These are phyloP conservation scores for Agrocybe praecox DNA, from an alignment of 768 basidiomycete genomes.

Conservation along the genomic window DNA sequence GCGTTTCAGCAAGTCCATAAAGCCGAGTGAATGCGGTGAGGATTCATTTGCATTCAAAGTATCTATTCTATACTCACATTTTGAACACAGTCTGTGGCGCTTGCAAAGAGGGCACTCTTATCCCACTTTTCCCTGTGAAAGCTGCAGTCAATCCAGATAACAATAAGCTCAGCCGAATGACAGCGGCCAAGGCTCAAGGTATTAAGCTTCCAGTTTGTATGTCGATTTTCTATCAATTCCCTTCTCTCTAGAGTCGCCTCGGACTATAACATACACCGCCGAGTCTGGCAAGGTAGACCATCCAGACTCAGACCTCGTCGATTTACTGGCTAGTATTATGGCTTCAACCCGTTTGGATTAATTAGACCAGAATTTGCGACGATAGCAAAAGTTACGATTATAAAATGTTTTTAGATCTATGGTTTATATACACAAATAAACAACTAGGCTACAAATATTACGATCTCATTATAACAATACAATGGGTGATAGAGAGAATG, in stretches of 20 bases:
- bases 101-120: conserved; percentile 61
- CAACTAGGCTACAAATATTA: not conserved
- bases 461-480: not conserved
- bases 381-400: not conserved
- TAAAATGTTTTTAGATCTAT: not conserved
- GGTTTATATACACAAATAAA: too few species aligned
- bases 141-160: conserved; percentile 29
- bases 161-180: conserved; percentile 43
- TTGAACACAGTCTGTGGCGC: conserved; percentile 60
- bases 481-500: conserved; percentile 5
- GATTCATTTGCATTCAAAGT: conserved; percentile 12
- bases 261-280: conserved; percentile 3
- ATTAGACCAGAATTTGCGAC: not conserved
- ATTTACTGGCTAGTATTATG: conserved; percentile 14
- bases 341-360: conserved; percentile 3
- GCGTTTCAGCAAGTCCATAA: conserved; percentile 73
- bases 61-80: too few species aligned
- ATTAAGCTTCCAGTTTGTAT: not conserved
- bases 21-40: conserved; percentile 64
- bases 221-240: not conserved
- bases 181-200: conserved; percentile 50
- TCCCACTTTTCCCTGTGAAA: conserved; percentile 55
- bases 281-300: not conserved
- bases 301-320: conserved; percentile 34
- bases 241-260: conserved; percentile 35